Evolutionary conservation across 257 asterid species (phyloP), one percentile per base, ranked within the genome.

Genomic region (Parsonsia alboflavescens): DNA sequence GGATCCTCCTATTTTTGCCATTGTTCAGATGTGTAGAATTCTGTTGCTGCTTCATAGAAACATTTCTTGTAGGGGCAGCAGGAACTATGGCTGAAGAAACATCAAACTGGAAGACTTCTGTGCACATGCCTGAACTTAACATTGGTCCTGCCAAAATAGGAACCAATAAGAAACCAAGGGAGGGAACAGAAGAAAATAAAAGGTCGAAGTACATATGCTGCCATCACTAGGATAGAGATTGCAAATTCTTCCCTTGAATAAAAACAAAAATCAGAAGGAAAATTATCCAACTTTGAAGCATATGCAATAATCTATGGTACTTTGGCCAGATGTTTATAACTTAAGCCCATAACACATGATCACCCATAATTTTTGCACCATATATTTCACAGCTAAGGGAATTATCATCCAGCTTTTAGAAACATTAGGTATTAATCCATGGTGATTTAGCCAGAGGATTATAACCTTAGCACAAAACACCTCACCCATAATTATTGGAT

Each of bases 41-140:
- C 76, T 74, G 84, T 15, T 16, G 74, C 76, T 80, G 82, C 63
- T 80, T 84, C 77, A 68, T 83, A 8, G 97, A 74, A 52, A 85
- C 80, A 49, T 95, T 88, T 82, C 86, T 80, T 48, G 82, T 39
- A 30, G 84, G 21, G 58, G 87, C 54, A 53, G 96, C 91, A 19
- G 90, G 89, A 75, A 91, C 85, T 63, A 93, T 87, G 85, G 91
- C 88, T 39, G 93, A 88, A 62, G 97, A 92, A 5, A 84, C 88
- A 9, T 95, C 98, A 49, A 95, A 95, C 85, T 92, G 97, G 94
- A 95, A 95, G 22, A 92, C 99, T 82, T 95, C 98, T 15, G 90
- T 89, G 77, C 99, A 95, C 99, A 90, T 86, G 73, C 96, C 99
- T 3, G 97, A 86, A 50, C 96, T 92, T 78, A 95, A 79, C 97